Percentiles rank a stretch among this genome's conserved stretches.
Evolutionary conservation across 371 early-diverging fungal genomes (phyloP).

Genomic region (Mortierella sp.): DNA sequence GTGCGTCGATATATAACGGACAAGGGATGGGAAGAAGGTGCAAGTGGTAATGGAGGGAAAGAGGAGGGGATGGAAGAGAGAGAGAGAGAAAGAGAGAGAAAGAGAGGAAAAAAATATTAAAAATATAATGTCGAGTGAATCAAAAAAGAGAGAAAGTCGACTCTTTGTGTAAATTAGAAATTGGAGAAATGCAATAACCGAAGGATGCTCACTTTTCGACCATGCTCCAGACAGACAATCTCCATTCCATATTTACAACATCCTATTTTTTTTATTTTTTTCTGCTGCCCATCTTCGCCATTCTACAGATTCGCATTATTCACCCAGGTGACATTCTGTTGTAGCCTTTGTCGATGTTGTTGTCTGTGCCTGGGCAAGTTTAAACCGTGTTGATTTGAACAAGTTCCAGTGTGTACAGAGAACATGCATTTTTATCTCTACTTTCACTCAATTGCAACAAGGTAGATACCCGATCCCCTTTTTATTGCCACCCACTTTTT

Average conservation of each 20-base stretch:
- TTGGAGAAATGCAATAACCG: background rate
- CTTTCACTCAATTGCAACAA: no score
- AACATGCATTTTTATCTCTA: no score
- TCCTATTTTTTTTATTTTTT: no score
- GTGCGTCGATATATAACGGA: conserved; percentile 3
- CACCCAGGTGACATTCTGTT: no score
- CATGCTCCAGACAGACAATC: no score
- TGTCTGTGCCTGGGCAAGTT: no score
- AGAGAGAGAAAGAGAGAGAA: conserved; percentile 6
- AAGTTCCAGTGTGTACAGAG: no score
- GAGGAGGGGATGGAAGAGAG: background rate
- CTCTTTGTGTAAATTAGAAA: background rate
- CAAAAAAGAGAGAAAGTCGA: background rate
- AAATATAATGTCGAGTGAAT: background rate
- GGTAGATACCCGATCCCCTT: background rate
- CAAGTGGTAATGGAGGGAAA: background rate
- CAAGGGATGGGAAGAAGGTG: background rate
- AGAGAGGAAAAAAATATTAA: background rate
- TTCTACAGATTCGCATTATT: no score
- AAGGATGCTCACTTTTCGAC: background rate
- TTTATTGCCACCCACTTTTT: background rate
- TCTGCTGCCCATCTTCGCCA: no score
- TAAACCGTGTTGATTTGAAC: no score
- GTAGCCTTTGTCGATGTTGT: no score
- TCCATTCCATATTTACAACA: background rate